Evolutionary conservation across 331 rosid species (phyloP).

Genomic region (Erythrophleum ivorense): DNA sequence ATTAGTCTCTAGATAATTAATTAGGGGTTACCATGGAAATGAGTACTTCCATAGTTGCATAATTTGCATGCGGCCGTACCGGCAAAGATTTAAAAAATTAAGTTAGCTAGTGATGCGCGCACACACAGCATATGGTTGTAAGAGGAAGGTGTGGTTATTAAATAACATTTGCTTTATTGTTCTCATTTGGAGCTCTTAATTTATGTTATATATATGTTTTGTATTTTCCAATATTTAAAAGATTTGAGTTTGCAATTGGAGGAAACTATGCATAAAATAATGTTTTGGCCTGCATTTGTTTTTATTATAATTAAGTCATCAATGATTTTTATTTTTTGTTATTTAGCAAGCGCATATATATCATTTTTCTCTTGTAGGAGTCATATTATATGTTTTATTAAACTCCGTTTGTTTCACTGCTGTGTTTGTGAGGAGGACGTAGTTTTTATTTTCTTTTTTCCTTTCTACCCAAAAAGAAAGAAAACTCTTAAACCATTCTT

Average conservation of each 20-base stretch:
- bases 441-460: background rate
- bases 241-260: background rate
- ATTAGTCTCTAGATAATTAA: background rate
- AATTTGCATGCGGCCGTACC: background rate
- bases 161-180: background rate
- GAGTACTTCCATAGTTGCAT: background rate
- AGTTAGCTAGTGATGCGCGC: background rate
- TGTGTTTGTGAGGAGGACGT: background rate
- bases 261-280: background rate
- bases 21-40: background rate
- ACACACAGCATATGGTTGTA: background rate
- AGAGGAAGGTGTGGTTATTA: too few relatives aligned
- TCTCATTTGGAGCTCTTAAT: background rate
- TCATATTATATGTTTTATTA: background rate
- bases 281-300: background rate
- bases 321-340: too few relatives aligned
- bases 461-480: background rate
- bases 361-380: too few relatives aligned
- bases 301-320: slow-evolving; percentile 21
- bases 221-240: background rate
- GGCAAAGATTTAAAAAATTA: background rate
- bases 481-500: background rate
- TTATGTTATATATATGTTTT: background rate
- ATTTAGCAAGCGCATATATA: too few relatives aligned
- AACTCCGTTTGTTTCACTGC: background rate